Base-by-base conservation (phyloP, 169 alveolate species). In the Plasmodium gonderi region DNA sequence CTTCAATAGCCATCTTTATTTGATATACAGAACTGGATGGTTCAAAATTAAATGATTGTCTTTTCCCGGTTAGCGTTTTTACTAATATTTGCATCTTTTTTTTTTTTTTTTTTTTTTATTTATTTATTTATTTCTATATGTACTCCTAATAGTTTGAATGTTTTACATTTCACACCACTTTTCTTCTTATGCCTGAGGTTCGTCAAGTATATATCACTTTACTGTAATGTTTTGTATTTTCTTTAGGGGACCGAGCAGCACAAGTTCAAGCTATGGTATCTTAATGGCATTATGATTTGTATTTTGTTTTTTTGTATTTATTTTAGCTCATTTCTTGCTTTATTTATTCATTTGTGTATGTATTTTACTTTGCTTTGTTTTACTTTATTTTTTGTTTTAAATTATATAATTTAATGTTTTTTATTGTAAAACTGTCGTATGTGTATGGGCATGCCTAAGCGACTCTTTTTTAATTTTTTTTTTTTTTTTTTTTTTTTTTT, bases 1-100 rank as follows among this genome's bases (percentile, higher is more conserved):
- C 99, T 91, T 98, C 99, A 29, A 98, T 94, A 20, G 99, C 99
- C 91, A 97, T 98, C 95, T 97, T 97, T 38, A 98, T 99, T 91
- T 98, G 98, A 29, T 95, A 83, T 67, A 98, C 98, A 54, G 98
- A 97, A 95, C 98, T 98, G 85, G 97, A 98, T 44, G 98, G 98
- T 65, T 98, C 99, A 94, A 98, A 98, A 95, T 98, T 98, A 92
- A 98, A 97, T 47, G 98, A 94, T 51, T 96, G 98, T 89, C 98
- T 96, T 95, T 97, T 96, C 76, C 99, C 99, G 45, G 99, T 98
- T 47, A 98, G 92, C 74, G 99, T 98, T 94, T 98, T 97, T 38
- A 98, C 96, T 68, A 96, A 91, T 77, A 98, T 97, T 91, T 98
- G 98, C 99, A 97, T 97, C 90, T 40, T 95, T 54, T 29, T 29